Conservation (phyloP, 108 stramenopile genomes). For the Cylindrotheca closterium region DNA sequence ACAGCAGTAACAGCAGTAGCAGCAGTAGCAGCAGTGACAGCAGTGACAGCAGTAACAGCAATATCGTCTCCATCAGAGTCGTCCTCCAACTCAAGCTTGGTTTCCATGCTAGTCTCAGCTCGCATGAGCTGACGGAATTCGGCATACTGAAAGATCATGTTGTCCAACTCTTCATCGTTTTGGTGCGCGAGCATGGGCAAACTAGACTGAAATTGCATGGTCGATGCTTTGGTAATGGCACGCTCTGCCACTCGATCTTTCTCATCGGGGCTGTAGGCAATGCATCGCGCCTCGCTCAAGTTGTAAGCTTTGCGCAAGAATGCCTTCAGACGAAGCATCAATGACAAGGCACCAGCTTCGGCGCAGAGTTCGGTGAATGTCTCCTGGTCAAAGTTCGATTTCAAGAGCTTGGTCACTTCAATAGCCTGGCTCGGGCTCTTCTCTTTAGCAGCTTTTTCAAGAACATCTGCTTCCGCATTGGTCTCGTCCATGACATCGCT, state of each 20-base stretch:
- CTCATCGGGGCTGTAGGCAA: constrained; percentile 68
- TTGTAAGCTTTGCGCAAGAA: constrained; percentile 74
- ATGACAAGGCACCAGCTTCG: constrained; percentile 51
- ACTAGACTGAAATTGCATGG: constrained; percentile 24
- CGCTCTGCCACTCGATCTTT: constrained; percentile 56
- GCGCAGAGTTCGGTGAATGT: constrained; percentile 54
- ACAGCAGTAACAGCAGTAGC: too few relatives aligned
- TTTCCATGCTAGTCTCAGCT: constrained; percentile 13
- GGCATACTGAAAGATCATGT: constrained; percentile 48
- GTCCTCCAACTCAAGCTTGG: constrained; percentile 5
- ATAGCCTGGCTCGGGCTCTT: constrained; percentile 41
- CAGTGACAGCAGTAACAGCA: too few relatives aligned
- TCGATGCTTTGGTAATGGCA: constrained; percentile 17
- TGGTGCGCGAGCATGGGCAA: constrained; percentile 10
- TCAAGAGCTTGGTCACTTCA: constrained; percentile 28
- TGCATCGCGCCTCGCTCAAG: constrained; percentile 63
- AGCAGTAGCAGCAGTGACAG: too few relatives aligned
- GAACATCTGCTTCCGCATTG: constrained; percentile 59
- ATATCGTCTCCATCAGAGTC: constrained; percentile 1
- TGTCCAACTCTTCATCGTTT: constrained; percentile 21
- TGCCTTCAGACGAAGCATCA: constrained; percentile 68
- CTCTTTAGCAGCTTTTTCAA: constrained; percentile 57
- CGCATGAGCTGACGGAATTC: constrained; percentile 58
- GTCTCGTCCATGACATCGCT: constrained; percentile 58
- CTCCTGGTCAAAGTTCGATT: constrained; percentile 31